phyloP scores from a whole-genome alignment of 495 filamentous ascomycete genomes.

The Aspergillus nanangensis region DNA sequence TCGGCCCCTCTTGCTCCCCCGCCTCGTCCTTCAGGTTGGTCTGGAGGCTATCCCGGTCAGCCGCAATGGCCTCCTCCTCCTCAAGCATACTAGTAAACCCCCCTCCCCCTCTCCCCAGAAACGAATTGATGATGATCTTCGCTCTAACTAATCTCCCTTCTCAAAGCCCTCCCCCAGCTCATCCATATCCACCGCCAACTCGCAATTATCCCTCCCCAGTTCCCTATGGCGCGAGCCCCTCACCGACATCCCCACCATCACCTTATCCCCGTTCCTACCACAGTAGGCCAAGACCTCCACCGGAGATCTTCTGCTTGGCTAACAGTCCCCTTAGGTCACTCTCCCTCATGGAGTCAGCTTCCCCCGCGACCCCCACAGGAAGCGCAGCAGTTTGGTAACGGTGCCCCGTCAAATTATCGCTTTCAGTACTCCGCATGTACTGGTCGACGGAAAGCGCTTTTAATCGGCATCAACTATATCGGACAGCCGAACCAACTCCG shows the following conservation, averaged over 20 bases:
- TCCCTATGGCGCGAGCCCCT: conserved; percentile 12
- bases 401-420: conserved; percentile 71
- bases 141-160: not conserved
- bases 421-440: conserved; percentile 93
- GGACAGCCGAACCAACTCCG: conserved; percentile 80
- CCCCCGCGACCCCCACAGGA: conserved; percentile 37
- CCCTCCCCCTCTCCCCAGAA: not conserved
- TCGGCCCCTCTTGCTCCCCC: conserved; percentile 18
- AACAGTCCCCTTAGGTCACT: conserved; percentile 3
- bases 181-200: conserved; percentile 12
- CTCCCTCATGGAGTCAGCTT: conserved; percentile 18
- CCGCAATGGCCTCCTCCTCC: conserved; percentile 18
- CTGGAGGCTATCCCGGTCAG: conserved; percentile 15
- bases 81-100: conserved; percentile 9
- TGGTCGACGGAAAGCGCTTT: conserved; percentile 80
- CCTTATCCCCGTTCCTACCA: conserved; percentile 10
- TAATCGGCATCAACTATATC: conserved; percentile 98
- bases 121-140: not conserved
- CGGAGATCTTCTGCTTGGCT: not conserved
- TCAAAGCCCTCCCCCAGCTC: conserved; percentile 10
- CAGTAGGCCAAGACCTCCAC: conserved; percentile 4
- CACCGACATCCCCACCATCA: conserved; percentile 15
- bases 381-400: conserved; percentile 61
- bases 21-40: conserved; percentile 23
- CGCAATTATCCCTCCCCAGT: conserved; percentile 11